Evolutionary conservation across 2,329 filamentous ascomycete species (phyloP), one percentile per base, ranked within the genome.

Genomic region (Pseudogymnoascus sp.): DNA sequence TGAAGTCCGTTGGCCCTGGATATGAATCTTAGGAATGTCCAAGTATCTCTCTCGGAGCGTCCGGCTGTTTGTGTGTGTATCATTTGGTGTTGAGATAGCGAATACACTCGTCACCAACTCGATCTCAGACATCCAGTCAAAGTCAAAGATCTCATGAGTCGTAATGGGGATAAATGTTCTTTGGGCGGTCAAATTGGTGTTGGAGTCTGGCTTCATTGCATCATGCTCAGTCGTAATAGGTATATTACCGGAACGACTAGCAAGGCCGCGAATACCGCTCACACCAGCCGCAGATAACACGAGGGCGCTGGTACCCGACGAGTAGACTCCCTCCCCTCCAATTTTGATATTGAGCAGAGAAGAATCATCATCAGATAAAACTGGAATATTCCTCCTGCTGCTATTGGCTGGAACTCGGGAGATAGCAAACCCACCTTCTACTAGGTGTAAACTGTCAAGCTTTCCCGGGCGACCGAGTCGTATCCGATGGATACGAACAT

Each of bases 381-480:
- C 33, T 23, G 62, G 19, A n/a, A 31, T 13, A 11, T 35, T 44
- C 15, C 42, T 61, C 6, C 17, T 28, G 9, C n/a, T 53, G 15
- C 38, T 33, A 5, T 35, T 19, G n/a, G 8, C 47, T 23, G 47
- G 47, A 19, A 53, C 26, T 6, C 62, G 17, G 9, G 23, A 17
- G 11, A 65, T 64, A 28, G 64, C 64, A 65, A 65, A 65, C n/a
- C 64, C 64, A 13, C 62, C 57, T 38, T 65, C 64, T 8, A 64
- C 26, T 4, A 40, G 19, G 21, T 38, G 28, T 7, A 65, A 62
- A n/a, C 19, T 53, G 38, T 28, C 19, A 19, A 19, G 38, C 17
- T 23, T 47, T 40, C 21, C 44, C 19, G 38, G 38, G 23, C 21
- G 36, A 36, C 21, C 23, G 21, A 33, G 19, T 2, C 33, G 23